phyloP scores from a whole-genome alignment of 768 basidiomycete genomes.

The Psilocybe sp. region DNA sequence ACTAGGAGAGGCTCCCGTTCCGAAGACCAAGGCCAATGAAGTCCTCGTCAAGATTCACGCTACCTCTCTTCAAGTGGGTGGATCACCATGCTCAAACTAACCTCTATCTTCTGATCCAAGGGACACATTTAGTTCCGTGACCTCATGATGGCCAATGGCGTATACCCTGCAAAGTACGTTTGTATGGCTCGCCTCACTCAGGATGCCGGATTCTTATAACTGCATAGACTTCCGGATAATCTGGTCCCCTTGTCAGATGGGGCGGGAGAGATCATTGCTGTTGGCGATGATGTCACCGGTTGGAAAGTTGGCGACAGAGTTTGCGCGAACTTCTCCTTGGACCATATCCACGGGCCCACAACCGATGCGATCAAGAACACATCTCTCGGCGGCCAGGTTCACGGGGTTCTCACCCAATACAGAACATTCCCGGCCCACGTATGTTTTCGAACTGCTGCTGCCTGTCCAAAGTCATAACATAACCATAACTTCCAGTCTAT shows the following conservation, averaged over 20 bases:
- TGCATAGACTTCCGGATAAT: slow-evolving; percentile 5
- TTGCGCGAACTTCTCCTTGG: slow-evolving; percentile 48
- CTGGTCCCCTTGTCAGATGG: slow-evolving; percentile 46
- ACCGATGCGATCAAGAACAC: slow-evolving; percentile 29
- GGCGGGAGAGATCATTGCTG: slow-evolving; percentile 53
- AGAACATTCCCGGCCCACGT: slow-evolving; percentile 36
- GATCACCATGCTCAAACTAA: neutral
- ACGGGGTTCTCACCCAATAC: slow-evolving; percentile 56
- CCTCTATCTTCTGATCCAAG: too few species aligned
- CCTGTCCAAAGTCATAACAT: neutral
- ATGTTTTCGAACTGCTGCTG: neutral
- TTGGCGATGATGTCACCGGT: slow-evolving; percentile 38
- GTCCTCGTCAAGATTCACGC: slow-evolving; percentile 57
- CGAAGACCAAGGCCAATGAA: slow-evolving; percentile 38
- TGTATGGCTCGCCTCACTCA: neutral
- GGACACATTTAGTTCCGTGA: slow-evolving; percentile 43
- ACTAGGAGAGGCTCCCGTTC: slow-evolving; percentile 23
- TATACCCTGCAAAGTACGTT: slow-evolving; percentile 33
- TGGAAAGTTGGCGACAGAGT: slow-evolving; percentile 60
- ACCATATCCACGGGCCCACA: slow-evolving; percentile 45
- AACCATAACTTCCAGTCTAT: slow-evolving; percentile 34
- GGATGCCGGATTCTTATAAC: neutral
- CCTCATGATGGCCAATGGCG: slow-evolving; percentile 35
- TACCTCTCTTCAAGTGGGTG: slow-evolving; percentile 48
- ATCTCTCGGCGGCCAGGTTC: slow-evolving; percentile 42